These are phyloP conservation scores for Selenicereus undatus DNA, from an alignment of 148 eudicot species.

Conservation along the genomic window DNA sequence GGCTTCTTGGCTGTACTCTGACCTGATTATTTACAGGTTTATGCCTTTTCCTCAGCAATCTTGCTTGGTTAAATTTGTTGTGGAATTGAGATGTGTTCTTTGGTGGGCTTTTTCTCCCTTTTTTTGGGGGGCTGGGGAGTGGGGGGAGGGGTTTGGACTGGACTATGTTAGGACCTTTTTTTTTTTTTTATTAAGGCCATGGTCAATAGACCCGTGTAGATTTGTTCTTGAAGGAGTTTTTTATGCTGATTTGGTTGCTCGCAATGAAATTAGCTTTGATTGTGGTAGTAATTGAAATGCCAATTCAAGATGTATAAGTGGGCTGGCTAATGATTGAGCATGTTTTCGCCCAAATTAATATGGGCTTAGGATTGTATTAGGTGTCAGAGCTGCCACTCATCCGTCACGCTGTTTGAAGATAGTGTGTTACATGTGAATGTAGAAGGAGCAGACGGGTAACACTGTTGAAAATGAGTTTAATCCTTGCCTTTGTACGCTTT, in stretches of 20 bases:
- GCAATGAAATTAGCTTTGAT: background rate
- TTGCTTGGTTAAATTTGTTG: too few relatives aligned
- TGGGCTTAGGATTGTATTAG: background rate
- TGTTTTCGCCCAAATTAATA: background rate
- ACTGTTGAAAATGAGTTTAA: background rate
- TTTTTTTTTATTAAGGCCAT: too few relatives aligned
- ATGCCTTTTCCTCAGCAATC: too few relatives aligned
- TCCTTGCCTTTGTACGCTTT: background rate
- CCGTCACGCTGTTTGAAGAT: background rate
- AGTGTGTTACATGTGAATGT: background rate
- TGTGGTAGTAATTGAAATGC: background rate
- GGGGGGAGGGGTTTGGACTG: too few relatives aligned
- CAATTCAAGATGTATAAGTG: background rate
- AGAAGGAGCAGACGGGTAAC: background rate
- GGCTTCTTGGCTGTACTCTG: too few relatives aligned
- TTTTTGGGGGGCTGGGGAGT: too few relatives aligned
- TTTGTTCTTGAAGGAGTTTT: too few relatives aligned
- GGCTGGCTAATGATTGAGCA: background rate
- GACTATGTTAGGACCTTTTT: too few relatives aligned
- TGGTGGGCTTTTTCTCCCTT: too few relatives aligned
- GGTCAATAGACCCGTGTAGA: too few relatives aligned
- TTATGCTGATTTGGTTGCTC: background rate
- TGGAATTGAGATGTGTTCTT: too few relatives aligned
- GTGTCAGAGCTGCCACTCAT: background rate
- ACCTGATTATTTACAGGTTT: too few relatives aligned